Conservation (phyloP, 108 stramenopile species). For the Nitzschia inconspicua region DNA sequence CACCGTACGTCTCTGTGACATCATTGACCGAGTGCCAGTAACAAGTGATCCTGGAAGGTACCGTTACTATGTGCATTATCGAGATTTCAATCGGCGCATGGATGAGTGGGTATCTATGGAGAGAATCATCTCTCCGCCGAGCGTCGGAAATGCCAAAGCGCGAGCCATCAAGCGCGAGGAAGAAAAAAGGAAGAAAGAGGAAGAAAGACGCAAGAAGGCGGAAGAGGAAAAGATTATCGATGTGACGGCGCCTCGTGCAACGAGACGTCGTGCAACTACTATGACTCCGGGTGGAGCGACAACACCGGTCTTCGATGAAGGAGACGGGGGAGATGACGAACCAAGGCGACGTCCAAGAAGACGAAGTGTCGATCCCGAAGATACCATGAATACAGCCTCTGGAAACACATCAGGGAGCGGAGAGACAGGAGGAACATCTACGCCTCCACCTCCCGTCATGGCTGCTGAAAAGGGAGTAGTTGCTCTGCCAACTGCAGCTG, state of each 20-base stretch:
- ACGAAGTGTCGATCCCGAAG: constrained; percentile 1
- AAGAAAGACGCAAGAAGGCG: constrained; percentile 13
- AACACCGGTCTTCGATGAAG: constrained; percentile 4
- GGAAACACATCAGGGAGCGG: background rate
- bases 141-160: constrained; percentile 80
- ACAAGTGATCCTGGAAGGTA: constrained; percentile 26
- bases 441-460: constrained; percentile 9
- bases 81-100: constrained; percentile 97
- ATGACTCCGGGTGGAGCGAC: background rate
- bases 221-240: constrained; percentile 21
- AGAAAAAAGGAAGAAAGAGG: constrained; percentile 44
- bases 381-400: background rate
- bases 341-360: background rate
- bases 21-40: constrained; percentile 73
- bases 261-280: constrained; percentile 29
- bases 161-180: constrained; percentile 69
- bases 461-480: constrained; percentile 41
- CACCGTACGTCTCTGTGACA: constrained; percentile 66
- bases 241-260: constrained; percentile 31
- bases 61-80: constrained; percentile 96
- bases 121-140: constrained; percentile 74
- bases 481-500: constrained; percentile 41
- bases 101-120: constrained; percentile 95
- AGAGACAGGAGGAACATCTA: background rate
- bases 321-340: constrained; percentile 1